phyloP scores from a whole-genome alignment of 208 protist genomes.

The Jaenimonas drosophilae region DNA sequence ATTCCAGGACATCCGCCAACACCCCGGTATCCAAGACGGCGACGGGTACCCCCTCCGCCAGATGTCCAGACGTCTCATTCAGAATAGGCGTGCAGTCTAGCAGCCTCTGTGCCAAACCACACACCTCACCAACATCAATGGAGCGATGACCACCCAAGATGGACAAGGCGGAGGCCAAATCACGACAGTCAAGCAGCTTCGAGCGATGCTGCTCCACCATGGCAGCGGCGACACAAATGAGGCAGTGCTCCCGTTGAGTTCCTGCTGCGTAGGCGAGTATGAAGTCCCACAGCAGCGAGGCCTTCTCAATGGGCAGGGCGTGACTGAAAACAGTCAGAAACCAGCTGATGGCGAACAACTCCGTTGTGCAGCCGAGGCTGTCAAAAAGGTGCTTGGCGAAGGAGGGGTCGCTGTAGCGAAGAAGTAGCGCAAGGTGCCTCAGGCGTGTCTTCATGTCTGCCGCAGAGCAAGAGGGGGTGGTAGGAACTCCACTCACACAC shows the following conservation, averaged over 20 bases:
- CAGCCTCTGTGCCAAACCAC: too few relatives aligned
- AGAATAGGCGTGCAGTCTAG: too few relatives aligned
- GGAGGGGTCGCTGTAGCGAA: slow-evolving; percentile 84
- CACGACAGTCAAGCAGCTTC: too few relatives aligned
- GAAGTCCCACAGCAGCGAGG: slow-evolving; percentile 89
- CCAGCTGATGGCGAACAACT: slow-evolving; percentile 95
- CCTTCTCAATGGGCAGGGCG: slow-evolving; percentile 79
- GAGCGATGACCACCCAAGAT: too few relatives aligned
- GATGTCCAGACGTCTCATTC: too few relatives aligned
- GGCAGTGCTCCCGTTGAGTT: slow-evolving; percentile 23
- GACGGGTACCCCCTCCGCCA: too few relatives aligned
- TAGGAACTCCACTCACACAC: background rate
- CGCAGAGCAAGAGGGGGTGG: slow-evolving; percentile 5
- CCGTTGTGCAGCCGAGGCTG: slow-evolving; percentile 63
- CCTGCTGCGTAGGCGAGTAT: slow-evolving; percentile 40
- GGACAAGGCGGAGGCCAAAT: too few relatives aligned
- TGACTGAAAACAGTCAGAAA: slow-evolving; percentile 89
- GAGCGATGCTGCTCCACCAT: too few relatives aligned
- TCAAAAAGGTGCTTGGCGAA: slow-evolving; percentile 84
- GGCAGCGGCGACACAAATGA: slow-evolving; percentile 10
- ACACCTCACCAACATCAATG: too few relatives aligned
- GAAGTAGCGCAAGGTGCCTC: slow-evolving; percentile 31
- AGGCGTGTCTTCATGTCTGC: slow-evolving; percentile 69
- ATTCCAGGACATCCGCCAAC: too few relatives aligned
- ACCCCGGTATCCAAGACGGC: too few relatives aligned